Conservation (phyloP, 176 grass and related monocot species). For the Ensete glaucum region DNA sequence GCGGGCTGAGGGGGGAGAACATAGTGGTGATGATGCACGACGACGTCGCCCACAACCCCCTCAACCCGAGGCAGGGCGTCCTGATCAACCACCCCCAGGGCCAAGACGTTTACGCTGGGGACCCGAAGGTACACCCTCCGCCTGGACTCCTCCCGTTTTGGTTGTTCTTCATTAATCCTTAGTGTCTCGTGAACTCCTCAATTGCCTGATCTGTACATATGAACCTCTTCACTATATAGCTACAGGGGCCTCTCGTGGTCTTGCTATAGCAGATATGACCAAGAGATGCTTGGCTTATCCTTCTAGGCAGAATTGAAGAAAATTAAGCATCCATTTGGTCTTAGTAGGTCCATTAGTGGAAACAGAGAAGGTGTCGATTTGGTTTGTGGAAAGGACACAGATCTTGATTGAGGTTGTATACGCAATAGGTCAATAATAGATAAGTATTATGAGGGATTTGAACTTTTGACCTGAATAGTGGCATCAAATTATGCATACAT, state of each 20-base stretch:
- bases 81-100: conserved; percentile 87
- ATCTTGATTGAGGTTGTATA: no score
- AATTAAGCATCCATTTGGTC: no score
- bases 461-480: no score
- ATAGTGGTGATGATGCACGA: conserved; percentile 91
- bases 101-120: conserved; percentile 63
- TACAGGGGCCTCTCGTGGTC: no score
- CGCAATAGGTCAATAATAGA: no score
- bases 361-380: no score
- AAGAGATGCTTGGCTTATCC: not conserved
- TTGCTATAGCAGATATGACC: not conserved
- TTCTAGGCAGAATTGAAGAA: not conserved
- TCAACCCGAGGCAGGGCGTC: conserved; percentile 59
- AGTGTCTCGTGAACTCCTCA: not conserved
- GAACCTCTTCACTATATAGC: no score
- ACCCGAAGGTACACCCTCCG: conserved; percentile 58
- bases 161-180: conserved; percentile 18
- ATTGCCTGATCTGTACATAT: not conserved
- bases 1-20: conserved; percentile 75
- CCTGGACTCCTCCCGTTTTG: not conserved
- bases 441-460: no score
- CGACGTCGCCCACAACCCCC: conserved; percentile 50
- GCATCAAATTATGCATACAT: no score
- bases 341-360: no score
- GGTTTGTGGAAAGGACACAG: no score